Conservation (phyloP, 805 yeast genomes). For the Barnettozyma wickerhamii region DNA sequence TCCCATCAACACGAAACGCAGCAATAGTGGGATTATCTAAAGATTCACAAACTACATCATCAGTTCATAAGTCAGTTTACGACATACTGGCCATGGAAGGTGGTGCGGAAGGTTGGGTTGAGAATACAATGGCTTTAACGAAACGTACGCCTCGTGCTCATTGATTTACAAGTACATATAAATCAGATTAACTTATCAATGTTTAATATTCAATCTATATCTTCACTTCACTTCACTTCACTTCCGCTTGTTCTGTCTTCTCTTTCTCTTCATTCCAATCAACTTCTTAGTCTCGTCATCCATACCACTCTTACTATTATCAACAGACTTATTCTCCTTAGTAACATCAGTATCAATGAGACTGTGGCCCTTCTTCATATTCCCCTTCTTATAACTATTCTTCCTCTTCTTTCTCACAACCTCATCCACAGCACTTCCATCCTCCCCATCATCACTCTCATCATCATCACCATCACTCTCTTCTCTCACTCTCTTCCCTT, state of each 20-base stretch:
- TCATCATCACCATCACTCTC: conserved; percentile 24
- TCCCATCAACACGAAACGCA: conserved; percentile 91
- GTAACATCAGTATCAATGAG: conserved; percentile 34
- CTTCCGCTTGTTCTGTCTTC: conserved; percentile 52
- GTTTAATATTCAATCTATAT: no score
- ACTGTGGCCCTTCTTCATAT: conserved; percentile 40
- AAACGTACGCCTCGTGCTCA: conserved; percentile 71
- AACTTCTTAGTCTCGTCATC: conserved; percentile 56
- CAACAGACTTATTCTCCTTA: conserved; percentile 13
- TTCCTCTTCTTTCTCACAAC: conserved; percentile 13
- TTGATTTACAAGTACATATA: conserved; percentile 25
- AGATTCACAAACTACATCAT: conserved; percentile 24
- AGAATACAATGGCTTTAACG: conserved; percentile 68
- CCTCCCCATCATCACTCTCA: conserved; percentile 13
- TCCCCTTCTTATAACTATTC: conserved; percentile 11
- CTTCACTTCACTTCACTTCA: no score
- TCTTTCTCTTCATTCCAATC: conserved; percentile 66
- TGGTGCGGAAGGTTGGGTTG: conserved; percentile 90
- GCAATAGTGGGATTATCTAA: conserved; percentile 72
- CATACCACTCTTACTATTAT: conserved; percentile 32
- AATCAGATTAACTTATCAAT: no score
- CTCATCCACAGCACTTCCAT: conserved; percentile 19
- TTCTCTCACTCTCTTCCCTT: conserved; percentile 20
- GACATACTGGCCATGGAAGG: conserved; percentile 74
- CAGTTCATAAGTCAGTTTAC: conserved; percentile 36